phyloP scores from a whole-genome alignment of 352 stramenopile species.

The Phytophthora quininea region DNA sequence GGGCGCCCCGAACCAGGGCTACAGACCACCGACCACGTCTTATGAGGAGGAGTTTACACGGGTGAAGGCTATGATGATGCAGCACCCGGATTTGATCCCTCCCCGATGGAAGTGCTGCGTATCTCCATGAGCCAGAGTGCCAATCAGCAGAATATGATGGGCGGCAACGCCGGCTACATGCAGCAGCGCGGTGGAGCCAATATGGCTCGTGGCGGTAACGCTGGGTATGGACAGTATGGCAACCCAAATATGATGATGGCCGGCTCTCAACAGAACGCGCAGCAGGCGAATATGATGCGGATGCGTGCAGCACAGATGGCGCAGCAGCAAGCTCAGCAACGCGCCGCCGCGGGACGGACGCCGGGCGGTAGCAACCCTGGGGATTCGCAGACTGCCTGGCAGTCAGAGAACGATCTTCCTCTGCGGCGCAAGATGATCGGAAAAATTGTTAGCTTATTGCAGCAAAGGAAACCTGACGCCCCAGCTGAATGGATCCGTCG shows the following conservation, averaged over 20 bases:
- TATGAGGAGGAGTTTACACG: constrained; percentile 89
- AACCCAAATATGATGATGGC: constrained; percentile 73
- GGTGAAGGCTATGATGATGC: constrained; percentile 90
- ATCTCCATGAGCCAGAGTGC: constrained; percentile 84
- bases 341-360: constrained; percentile 45
- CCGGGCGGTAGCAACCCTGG: constrained; percentile 35
- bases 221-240: constrained; percentile 67
- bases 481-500: constrained; percentile 97
- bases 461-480: constrained; percentile 97
- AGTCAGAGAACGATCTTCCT: constrained; percentile 87
- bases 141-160: constrained; percentile 70
- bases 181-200: constrained; percentile 61
- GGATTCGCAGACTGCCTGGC: constrained; percentile 76
- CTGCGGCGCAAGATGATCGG: constrained; percentile 90
- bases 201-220: constrained; percentile 56
- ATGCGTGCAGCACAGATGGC: constrained; percentile 58
- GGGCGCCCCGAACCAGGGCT: constrained; percentile 53
- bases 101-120: constrained; percentile 87
- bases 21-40: constrained; percentile 63
- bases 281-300: constrained; percentile 43
- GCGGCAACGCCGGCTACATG: constrained; percentile 61
- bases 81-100: constrained; percentile 86
- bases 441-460: constrained; percentile 96
- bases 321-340: constrained; percentile 57
- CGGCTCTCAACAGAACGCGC: constrained; percentile 34